Base-by-base conservation (phyloP, 257 asterid genomes). In the Capsicum pubescens region DNA sequence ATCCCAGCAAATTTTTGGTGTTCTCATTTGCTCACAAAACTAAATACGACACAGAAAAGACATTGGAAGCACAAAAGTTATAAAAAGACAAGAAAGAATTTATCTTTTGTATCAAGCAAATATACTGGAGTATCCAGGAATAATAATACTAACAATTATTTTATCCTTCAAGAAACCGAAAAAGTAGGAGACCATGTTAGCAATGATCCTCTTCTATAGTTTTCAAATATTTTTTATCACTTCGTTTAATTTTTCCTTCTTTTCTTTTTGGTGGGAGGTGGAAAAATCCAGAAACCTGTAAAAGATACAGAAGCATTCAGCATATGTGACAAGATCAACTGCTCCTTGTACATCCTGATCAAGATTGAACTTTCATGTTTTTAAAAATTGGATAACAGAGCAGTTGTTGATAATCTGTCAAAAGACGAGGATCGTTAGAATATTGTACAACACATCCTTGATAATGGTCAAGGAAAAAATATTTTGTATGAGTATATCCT, bases 1-100 rank as follows among this genome's bases (percentile, higher is more conserved):
- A 39, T 39, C 44, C 44, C 54, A 39, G 32, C 8, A 3, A 68
- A 68, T 36, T 68, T 67, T 16, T 15, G 39, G 50, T 16, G 77
- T 15, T 68, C 26, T 68, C 32, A 68, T 68, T 68, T 68, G 77
- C 77, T 68, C 77, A 36, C 11, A 68, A 68, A 32, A 66, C 72
- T 39, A 36, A 68, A 0, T 39, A 68, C 7, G 54, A 68, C 76
- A 68, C 52, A 68, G 76, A 36, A 36, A 68, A 68, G 77, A 68
- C 77, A 68, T 39, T 16, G 77, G 32, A 68, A 68, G 16, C 54
- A 68, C 32, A 68, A 68, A 68, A 68, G 77, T 68, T 68, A 68
- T 15, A 68, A 36, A 68, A 36, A 68, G 77, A 39, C 54, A 0
- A 39, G 77, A 39, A 68, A 39, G 26, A 69, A 8, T 69, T 69